Evolutionary conservation across 1,139 yeast species (phyloP).

Genomic region (Hanseniaspora gamundiae): DNA sequence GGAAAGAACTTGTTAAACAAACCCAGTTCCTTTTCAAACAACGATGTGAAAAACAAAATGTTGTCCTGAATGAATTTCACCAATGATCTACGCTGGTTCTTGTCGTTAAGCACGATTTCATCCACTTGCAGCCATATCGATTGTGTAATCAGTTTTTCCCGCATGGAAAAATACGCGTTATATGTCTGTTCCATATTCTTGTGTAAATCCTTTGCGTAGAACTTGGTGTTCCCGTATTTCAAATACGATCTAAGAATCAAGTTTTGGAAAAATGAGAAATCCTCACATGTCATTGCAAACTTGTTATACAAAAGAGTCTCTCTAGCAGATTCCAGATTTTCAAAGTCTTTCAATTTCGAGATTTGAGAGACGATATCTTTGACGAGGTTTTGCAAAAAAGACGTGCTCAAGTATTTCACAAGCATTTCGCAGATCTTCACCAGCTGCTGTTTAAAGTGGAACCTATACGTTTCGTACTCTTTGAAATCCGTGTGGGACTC

Average conservation of each 20-base stretch:
- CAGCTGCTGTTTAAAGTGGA: slow-evolving; percentile 74
- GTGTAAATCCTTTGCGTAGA: not conserved
- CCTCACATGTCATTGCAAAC: slow-evolving; percentile 34
- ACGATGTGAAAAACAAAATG: slow-evolving; percentile 42
- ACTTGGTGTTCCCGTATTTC: not conserved
- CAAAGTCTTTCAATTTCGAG: slow-evolving; percentile 18
- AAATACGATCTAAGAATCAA: not conserved
- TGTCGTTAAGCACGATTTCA: slow-evolving; percentile 17
- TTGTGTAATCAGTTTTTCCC: slow-evolving; percentile 36
- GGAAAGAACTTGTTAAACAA: slow-evolving; percentile 46
- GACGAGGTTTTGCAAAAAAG: slow-evolving; percentile 38
- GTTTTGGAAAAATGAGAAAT: slow-evolving; percentile 24
- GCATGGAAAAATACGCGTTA: slow-evolving; percentile 40
- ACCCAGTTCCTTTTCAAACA: slow-evolving; percentile 49
- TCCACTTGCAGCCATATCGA: slow-evolving; percentile 31
- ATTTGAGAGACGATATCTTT: slow-evolving; percentile 30
- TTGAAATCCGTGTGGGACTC: slow-evolving; percentile 40
- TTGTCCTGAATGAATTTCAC: slow-evolving; percentile 49
- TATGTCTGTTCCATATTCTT: not conserved
- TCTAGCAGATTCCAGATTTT: slow-evolving; percentile 26
- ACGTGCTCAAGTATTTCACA: slow-evolving; percentile 45
- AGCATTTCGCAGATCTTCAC: slow-evolving; percentile 71
- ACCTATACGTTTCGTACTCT: slow-evolving; percentile 59
- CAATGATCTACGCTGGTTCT: slow-evolving; percentile 20
- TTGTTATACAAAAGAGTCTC: slow-evolving; percentile 53